Conservation (phyloP, 805 yeast genomes). For the Torulaspora franciscae region DNA sequence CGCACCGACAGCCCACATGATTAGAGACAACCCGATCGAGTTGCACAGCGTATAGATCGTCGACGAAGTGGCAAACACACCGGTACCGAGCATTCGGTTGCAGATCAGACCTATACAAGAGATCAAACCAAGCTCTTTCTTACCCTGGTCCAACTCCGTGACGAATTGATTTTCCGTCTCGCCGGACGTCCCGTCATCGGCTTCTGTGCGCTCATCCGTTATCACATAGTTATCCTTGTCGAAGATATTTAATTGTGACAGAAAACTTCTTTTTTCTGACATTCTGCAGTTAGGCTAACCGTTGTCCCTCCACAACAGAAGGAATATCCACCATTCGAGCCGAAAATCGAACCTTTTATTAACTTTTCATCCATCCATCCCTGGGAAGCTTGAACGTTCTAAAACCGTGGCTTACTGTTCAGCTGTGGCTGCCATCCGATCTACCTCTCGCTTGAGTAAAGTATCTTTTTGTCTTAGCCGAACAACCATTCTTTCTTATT, state of each 20-base stretch:
- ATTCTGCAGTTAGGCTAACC: neutral
- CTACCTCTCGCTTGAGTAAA: too few relatives aligned
- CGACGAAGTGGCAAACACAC: slow-evolving; percentile 69
- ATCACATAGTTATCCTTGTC: slow-evolving; percentile 29
- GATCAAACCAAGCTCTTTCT: slow-evolving; percentile 44
- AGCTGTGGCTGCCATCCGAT: too few relatives aligned
- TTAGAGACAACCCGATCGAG: slow-evolving; percentile 64
- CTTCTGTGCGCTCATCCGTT: neutral
- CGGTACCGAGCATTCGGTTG: slow-evolving; percentile 71
- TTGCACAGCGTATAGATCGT: slow-evolving; percentile 49
- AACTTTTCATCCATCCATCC: too few relatives aligned
- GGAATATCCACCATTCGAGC: neutral
- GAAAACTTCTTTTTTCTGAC: slow-evolving; percentile 13
- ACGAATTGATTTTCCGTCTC: slow-evolving; percentile 29
- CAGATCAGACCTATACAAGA: slow-evolving; percentile 62
- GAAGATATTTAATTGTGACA: slow-evolving; percentile 31
- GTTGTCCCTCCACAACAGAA: neutral
- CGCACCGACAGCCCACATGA: slow-evolving; percentile 74
- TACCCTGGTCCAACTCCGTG: slow-evolving; percentile 40
- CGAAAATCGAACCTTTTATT: neutral
- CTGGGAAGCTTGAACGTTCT: too few relatives aligned
- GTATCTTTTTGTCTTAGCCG: too few relatives aligned
- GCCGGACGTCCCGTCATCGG: slow-evolving; percentile 10
- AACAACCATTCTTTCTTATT: too few relatives aligned
- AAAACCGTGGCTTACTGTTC: too few relatives aligned